These are phyloP conservation scores for Globisporangium parvum DNA, from an alignment of 352 stramenopile genomes.

Conservation along the genomic window DNA sequence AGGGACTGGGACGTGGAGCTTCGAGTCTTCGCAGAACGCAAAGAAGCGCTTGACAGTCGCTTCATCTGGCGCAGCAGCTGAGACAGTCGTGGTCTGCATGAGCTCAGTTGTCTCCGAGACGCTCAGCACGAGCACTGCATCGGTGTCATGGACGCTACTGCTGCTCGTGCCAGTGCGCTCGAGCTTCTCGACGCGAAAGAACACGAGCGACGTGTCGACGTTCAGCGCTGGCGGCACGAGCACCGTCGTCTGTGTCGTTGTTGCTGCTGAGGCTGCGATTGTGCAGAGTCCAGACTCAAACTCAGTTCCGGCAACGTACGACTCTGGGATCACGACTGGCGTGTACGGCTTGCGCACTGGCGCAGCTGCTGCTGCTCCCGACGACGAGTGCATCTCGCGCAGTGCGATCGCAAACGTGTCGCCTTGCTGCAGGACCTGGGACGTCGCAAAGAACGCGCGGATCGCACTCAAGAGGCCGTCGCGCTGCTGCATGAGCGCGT, in stretches of 20 bases:
- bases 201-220: conserved; percentile 63
- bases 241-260: conserved; percentile 1
- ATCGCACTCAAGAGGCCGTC: conserved; percentile 58
- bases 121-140: conserved; percentile 30
- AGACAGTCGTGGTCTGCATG: conserved; percentile 51
- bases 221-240: conserved; percentile 41
- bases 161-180: conserved; percentile 2
- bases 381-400: conserved; percentile 30
- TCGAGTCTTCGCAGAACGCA: conserved; percentile 15
- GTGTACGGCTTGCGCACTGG: conserved; percentile 35
- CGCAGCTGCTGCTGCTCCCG: conserved; percentile 14
- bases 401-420: conserved; percentile 68
- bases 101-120: conserved; percentile 63
- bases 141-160: conserved; percentile 3
- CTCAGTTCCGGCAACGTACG: conserved; percentile 11
- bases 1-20: neutral
- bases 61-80: conserved; percentile 47
- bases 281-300: conserved; percentile 1
- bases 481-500: conserved; percentile 45
- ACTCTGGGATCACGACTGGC: conserved; percentile 29
- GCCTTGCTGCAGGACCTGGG: conserved; percentile 56
- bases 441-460: conserved; percentile 44
- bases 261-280: neutral
- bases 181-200: conserved; percentile 70
- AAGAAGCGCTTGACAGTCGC: conserved; percentile 45